Conservation (phyloP, 2,329 filamentous ascomycete species). For the Dactylellina sp. region DNA sequence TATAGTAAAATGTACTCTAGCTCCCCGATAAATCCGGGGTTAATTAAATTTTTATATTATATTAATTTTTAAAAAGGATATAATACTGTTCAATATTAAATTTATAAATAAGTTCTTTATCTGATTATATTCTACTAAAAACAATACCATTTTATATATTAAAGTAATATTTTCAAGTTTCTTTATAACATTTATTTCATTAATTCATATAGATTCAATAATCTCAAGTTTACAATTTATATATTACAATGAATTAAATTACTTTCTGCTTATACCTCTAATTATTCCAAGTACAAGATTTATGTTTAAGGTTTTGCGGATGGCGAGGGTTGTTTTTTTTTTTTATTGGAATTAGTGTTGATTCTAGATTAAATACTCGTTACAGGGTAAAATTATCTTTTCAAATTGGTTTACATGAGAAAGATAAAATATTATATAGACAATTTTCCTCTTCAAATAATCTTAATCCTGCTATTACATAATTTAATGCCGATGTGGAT, state of each 20-base stretch:
- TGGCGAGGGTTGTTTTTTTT: constrained; percentile 38
- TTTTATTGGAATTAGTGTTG: constrained; percentile 29
- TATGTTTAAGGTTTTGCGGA: constrained; percentile 31
- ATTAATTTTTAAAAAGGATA: constrained; percentile 56
- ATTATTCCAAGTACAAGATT: constrained; percentile 35
- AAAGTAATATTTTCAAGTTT: constrained; percentile 57
- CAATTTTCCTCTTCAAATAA: constrained; percentile 24
- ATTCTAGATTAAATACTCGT: constrained; percentile 32
- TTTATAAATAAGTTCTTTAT: constrained; percentile 37
- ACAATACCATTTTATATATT: no score
- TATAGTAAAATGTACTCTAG: constrained; percentile 28
- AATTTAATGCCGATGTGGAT: constrained; percentile 18
- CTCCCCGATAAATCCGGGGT: constrained; percentile 18
- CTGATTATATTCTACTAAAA: constrained; percentile 57
- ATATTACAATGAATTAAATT: constrained; percentile 33
- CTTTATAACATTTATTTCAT: constrained; percentile 49
- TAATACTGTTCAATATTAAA: constrained; percentile 50
- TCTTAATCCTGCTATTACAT: constrained; percentile 16
- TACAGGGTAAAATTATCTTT: constrained; percentile 34
- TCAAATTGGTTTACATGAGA: constrained; percentile 40
- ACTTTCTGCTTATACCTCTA: constrained; percentile 31
- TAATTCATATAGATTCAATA: constrained; percentile 56
- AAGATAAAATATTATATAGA: constrained; percentile 29
- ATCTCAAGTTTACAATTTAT: constrained; percentile 40
- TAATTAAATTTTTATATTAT: constrained; percentile 57